Conservation (phyloP, 2,329 filamentous ascomycete genomes). For the Trichoderma asperellum region DNA sequence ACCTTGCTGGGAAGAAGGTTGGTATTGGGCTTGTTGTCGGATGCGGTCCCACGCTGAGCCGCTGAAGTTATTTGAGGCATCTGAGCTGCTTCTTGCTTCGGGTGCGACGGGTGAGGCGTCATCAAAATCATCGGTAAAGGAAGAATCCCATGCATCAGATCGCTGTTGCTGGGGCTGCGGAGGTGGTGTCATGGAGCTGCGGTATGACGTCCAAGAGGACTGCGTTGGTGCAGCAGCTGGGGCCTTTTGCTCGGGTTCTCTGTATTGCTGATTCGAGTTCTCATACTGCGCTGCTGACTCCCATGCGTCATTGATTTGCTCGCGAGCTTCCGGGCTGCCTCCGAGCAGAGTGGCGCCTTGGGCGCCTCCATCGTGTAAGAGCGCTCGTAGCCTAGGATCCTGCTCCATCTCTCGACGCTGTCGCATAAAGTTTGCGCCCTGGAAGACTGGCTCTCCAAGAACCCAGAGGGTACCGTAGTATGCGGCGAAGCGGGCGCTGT, state of each 20-base stretch:
- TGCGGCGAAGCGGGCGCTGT: conserved; percentile 40
- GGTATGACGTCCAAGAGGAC: conserved; percentile 30
- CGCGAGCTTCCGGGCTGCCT: conserved; percentile 29
- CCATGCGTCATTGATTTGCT: conserved; percentile 31
- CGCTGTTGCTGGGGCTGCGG: conserved; percentile 18
- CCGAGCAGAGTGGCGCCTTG: conserved; percentile 29
- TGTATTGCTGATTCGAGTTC: not conserved
- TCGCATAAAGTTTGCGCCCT: conserved; percentile 37
- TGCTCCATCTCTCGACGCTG: conserved; percentile 33
- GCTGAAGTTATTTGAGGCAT: conserved; percentile 28
- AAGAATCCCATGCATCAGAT: conserved; percentile 35
- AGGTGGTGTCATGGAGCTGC: conserved; percentile 14
- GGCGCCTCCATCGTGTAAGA: conserved; percentile 33
- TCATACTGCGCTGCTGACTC: conserved; percentile 30
- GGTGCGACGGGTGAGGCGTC: conserved; percentile 51
- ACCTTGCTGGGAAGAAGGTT: conserved; percentile 33
- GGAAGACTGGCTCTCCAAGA: conserved; percentile 37
- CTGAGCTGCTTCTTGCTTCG: conserved; percentile 35
- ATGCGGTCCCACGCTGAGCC: conserved; percentile 53
- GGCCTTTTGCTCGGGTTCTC: conserved; percentile 16
- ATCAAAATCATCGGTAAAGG: conserved; percentile 40
- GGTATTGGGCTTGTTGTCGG: conserved; percentile 44
- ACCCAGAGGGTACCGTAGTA: conserved; percentile 40
- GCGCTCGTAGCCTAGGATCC: conserved; percentile 40
- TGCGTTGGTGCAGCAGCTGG: conserved; percentile 22